Percentiles rank a stretch among this genome's conserved stretches.
Evolutionary conservation across 495 filamentous ascomycete genomes (phyloP).

Genomic region (Penicillium daleae): DNA sequence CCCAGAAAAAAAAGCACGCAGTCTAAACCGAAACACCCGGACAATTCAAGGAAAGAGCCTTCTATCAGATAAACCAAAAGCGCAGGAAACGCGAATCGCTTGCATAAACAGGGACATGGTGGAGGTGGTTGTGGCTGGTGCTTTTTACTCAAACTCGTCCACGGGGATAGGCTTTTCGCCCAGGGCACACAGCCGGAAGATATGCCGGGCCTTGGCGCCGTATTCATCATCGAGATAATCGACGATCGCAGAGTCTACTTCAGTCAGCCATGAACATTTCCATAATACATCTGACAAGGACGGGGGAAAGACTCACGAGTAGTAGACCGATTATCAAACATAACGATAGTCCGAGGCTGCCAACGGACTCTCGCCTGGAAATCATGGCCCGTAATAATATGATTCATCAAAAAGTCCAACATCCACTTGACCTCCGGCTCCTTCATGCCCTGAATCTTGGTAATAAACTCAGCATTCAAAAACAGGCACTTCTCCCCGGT

Average conservation of each 20-base stretch:
- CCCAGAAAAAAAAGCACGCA: conserved; percentile 8
- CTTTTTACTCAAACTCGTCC: conserved; percentile 45
- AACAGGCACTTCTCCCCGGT: conserved; percentile 82
- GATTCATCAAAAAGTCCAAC: conserved; percentile 87
- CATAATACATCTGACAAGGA: no score
- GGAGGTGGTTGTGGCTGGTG: neutral
- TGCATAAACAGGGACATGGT: neutral
- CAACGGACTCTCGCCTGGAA: conserved; percentile 89
- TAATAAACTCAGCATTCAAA: conserved; percentile 81
- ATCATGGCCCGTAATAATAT: conserved; percentile 79
- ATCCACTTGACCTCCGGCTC: conserved; percentile 61
- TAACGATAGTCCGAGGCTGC: conserved; percentile 80
- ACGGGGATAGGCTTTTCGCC: conserved; percentile 57
- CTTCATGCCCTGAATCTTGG: conserved; percentile 72
- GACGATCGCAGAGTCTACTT: conserved; percentile 54
- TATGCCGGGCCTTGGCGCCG: conserved; percentile 51
- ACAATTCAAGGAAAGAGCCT: conserved; percentile 15
- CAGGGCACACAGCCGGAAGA: conserved; percentile 57
- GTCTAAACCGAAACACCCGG: conserved; percentile 17
- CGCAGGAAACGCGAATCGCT: conserved; percentile 12
- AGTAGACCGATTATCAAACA: conserved; percentile 74
- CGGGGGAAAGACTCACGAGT: conserved; percentile 49
- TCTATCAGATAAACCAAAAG: conserved; percentile 26
- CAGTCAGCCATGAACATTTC: no score
- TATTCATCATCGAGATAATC: conserved; percentile 55